These are phyloP conservation scores for Cytospora schulzeri DNA, from an alignment of 2,329 filamentous ascomycete genomes.

Conservation along the genomic window DNA sequence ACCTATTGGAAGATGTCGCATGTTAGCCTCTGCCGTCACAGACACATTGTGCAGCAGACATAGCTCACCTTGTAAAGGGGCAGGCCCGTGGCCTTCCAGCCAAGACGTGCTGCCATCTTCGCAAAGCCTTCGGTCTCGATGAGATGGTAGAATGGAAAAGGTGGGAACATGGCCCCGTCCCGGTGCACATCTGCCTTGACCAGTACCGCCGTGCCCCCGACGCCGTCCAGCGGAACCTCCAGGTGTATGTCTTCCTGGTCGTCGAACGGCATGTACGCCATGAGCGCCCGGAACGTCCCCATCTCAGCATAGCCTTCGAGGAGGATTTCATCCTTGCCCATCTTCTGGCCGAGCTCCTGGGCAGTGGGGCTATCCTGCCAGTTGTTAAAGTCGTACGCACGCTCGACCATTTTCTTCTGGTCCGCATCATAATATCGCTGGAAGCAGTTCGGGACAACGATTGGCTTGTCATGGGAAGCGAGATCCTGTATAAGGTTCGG, in stretches of 20 bases:
- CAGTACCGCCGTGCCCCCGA: constrained; percentile 87
- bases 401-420: constrained; percentile 69
- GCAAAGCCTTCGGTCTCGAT: constrained; percentile 98
- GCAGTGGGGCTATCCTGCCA: constrained; percentile 91
- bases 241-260: constrained; percentile 58
- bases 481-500: constrained; percentile 86
- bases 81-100: constrained; percentile 83
- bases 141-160: constrained; percentile 93
- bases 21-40: constrained; percentile 10
- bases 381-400: constrained; percentile 95
- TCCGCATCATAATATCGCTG: constrained; percentile 77
- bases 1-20: constrained; percentile 54
- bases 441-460: constrained; percentile 95
- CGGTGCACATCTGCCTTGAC: constrained; percentile 97
- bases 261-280: constrained; percentile 74
- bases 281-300: constrained; percentile 86
- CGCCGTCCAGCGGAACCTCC: constrained; percentile 82
- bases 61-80: constrained; percentile 89
- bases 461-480: constrained; percentile 81
- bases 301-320: constrained; percentile 92
- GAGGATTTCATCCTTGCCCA: constrained; percentile 90
- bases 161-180: constrained; percentile 97
- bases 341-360: constrained; percentile 70
- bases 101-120: constrained; percentile 89
- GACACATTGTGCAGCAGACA: constrained; percentile 19